Conservation (phyloP, 352 stramenopile species). For the Globisporangium echinulatum region DNA sequence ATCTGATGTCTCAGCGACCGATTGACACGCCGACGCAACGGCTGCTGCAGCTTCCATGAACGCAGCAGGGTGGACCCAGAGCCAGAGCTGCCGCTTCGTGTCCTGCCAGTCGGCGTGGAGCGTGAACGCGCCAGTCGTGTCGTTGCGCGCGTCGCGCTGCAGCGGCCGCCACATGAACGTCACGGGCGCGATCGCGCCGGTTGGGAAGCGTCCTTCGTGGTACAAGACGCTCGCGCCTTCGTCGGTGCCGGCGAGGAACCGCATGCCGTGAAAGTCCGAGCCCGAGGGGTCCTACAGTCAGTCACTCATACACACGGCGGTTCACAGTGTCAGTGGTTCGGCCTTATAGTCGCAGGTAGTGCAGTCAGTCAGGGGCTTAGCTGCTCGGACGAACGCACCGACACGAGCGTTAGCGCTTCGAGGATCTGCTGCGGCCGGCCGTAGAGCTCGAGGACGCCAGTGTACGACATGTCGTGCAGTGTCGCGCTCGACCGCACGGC, state of each 20-base stretch:
- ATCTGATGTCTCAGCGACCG: slow-evolving; percentile 22
- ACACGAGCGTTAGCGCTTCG: slow-evolving; percentile 54
- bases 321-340: background rate
- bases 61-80: slow-evolving; percentile 72
- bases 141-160: slow-evolving; percentile 19
- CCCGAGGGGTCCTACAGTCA: slow-evolving; percentile 40
- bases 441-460: slow-evolving; percentile 60
- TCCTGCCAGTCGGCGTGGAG: slow-evolving; percentile 32
- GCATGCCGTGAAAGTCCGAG: slow-evolving; percentile 52
- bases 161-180: slow-evolving; percentile 71
- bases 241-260: slow-evolving; percentile 40
- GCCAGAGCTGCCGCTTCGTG: slow-evolving; percentile 64
- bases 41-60: slow-evolving; percentile 67
- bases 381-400: slow-evolving; percentile 9
- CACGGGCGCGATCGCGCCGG: slow-evolving; percentile 59
- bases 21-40: slow-evolving; percentile 45
- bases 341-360: background rate
- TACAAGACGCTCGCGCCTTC: slow-evolving; percentile 55
- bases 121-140: slow-evolving; percentile 15
- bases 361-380: background rate
- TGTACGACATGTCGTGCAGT: slow-evolving; percentile 61
- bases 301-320: background rate
- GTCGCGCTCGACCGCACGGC: slow-evolving; percentile 41
- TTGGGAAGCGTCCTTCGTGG: slow-evolving; percentile 44
- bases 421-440: slow-evolving; percentile 51